phyloP scores from a whole-genome alignment of 2,329 filamentous ascomycete species.

The Pyrenochaeta sp. region DNA sequence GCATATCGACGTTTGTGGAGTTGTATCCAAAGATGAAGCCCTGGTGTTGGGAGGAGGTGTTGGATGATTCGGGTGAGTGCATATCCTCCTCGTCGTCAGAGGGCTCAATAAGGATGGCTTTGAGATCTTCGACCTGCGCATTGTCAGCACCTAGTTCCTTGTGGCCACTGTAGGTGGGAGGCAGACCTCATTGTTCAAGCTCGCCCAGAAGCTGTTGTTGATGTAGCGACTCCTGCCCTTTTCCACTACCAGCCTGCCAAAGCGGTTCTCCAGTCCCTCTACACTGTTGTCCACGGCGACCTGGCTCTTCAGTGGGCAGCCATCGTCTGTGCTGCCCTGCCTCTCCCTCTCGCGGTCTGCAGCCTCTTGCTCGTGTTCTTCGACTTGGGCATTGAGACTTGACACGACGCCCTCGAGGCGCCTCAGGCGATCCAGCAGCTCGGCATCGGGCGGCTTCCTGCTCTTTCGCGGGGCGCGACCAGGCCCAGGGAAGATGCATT shows the following conservation, averaged over 20 bases:
- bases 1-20: slow-evolving; percentile 73
- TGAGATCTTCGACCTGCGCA: slow-evolving; percentile 66
- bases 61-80: slow-evolving; percentile 51
- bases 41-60: slow-evolving; percentile 65
- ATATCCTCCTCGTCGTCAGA: slow-evolving; percentile 68
- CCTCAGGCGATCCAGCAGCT: slow-evolving; percentile 75
- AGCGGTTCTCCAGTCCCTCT: slow-evolving; percentile 60
- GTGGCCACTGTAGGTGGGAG: not conserved
- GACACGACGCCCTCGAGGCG: slow-evolving; percentile 80
- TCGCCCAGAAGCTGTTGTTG: slow-evolving; percentile 80
- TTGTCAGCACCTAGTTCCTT: slow-evolving; percentile 5
- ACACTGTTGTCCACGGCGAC: slow-evolving; percentile 43
- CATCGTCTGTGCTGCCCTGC: slow-evolving; percentile 18
- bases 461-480: slow-evolving; percentile 75
- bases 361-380: slow-evolving; percentile 47
- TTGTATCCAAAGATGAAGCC: slow-evolving; percentile 77
- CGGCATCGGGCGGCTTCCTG: slow-evolving; percentile 73
- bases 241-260: slow-evolving; percentile 74
- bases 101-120: slow-evolving; percentile 68
- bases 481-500: slow-evolving; percentile 78
- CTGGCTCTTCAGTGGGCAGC: slow-evolving; percentile 10
- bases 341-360: slow-evolving; percentile 35
- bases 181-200: slow-evolving; percentile 74
- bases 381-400: slow-evolving; percentile 58
- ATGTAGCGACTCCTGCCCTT: slow-evolving; percentile 77